Percentiles rank a stretch among this genome's conserved stretches.
Evolutionary conservation across 352 stramenopile species (phyloP).

Genomic region (Globisporangium takayamanum): DNA sequence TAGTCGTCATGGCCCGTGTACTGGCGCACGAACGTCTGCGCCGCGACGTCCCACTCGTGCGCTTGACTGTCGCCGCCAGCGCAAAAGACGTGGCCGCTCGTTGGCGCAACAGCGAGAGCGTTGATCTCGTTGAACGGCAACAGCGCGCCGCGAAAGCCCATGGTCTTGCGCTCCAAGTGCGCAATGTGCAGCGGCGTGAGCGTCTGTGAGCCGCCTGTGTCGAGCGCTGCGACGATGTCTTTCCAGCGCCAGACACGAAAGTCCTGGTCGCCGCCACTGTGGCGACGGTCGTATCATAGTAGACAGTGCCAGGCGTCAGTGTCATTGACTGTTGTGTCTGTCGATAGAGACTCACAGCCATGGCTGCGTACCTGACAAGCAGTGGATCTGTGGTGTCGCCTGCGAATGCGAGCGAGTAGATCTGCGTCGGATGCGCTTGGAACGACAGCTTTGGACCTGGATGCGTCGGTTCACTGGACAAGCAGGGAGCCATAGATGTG

Average conservation of each 20-base stretch:
- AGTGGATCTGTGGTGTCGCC: conserved; percentile 43
- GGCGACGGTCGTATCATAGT: background rate
- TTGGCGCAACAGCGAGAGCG: conserved; percentile 34
- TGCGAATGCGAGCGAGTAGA: conserved; percentile 69
- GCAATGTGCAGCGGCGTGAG: conserved; percentile 40
- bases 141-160: conserved; percentile 55
- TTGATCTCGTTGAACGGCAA: conserved; percentile 64
- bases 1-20: conserved; percentile 58
- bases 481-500: background rate
- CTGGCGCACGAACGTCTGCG: conserved; percentile 44
- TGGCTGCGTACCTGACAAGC: conserved; percentile 42
- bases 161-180: conserved; percentile 42
- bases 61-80: conserved; percentile 53
- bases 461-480: conserved; percentile 25
- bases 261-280: conserved; percentile 68
- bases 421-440: conserved; percentile 61
- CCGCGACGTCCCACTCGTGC: conserved; percentile 52
- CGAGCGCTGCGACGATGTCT: conserved; percentile 42
- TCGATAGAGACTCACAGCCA: background rate
- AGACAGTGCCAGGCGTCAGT: background rate
- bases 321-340: background rate
- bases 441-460: conserved; percentile 51
- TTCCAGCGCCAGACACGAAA: conserved; percentile 74
- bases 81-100: conserved; percentile 36
- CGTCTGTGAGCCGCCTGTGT: conserved; percentile 13